Evolutionary conservation across 1,284 basidiomycete species (phyloP), one percentile per base, ranked within the genome.

Genomic region (Filobasidium uniguttulatum): DNA sequence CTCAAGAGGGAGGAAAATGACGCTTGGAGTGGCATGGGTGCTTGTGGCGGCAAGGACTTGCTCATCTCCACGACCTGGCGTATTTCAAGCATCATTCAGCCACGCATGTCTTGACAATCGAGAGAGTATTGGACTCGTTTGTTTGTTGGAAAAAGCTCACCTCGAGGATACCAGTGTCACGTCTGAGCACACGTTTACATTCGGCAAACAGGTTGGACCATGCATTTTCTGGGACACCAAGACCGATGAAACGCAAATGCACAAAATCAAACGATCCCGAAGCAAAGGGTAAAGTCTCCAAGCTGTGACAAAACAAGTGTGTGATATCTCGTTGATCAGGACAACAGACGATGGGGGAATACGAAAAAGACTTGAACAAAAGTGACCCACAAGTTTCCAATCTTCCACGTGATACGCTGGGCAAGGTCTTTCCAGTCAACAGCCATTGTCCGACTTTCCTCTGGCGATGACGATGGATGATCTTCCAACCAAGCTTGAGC

Each of bases 191-290:
- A 20, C 69, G 57, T 2, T 60, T 51, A 4, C 60, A 61, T 52
- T 70, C 67, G 41, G 68, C 65, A 0, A 70, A 46, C 3, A 70
- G 47, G 40, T 60, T 55, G 8, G 52, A 50, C 67, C 67, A 69
- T 29, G 59, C 60, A 5, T 55, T 49, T 47, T 67, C 63, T n/a
- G 68, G 64, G 3, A 70, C 55, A 4, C 65, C 67, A 1, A 70
- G 61, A 5, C 63, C 65, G 15, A 66, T 53, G 49, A 67, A 67
- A 0, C 67, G 60, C 43, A 69, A 56, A 41, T 68, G 67, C 2
- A 70, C 66, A 44, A 66, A 56, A 54, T 69, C 69, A 35, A 70
- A 70, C 5, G 57, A 56, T 19, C 64, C 66, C 1, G 62, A 55
- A 45, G 66, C 66, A 54, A 65, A 70, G 0, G 67, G 67, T 7